Evolutionary conservation across 805 yeast genomes (phyloP).

Genomic region (Ogataea naganishii): DNA sequence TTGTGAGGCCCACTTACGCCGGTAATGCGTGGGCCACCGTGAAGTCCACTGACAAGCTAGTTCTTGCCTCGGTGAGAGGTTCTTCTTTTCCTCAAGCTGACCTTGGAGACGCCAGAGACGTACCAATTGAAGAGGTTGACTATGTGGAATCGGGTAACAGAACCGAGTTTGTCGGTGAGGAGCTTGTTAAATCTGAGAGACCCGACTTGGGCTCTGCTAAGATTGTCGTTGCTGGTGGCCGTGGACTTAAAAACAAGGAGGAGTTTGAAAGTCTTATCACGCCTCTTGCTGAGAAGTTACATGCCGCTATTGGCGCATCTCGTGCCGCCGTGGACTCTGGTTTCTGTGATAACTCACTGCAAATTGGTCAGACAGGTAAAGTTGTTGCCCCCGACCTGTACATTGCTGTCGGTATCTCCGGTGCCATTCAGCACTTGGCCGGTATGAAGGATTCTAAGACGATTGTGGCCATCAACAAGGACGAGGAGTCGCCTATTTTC

Average conservation of each 20-base stretch:
- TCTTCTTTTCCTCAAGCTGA: conserved; percentile 59
- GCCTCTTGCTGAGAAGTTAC: conserved; percentile 77
- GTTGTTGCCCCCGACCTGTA: conserved; percentile 95
- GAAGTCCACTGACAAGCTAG: conserved; percentile 52
- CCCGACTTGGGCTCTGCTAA: conserved; percentile 87
- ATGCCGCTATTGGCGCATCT: conserved; percentile 95
- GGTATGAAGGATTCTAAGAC: conserved; percentile 96
- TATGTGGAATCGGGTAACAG: conserved; percentile 28
- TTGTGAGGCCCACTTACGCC: conserved; percentile 91
- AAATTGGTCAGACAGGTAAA: conserved; percentile 97
- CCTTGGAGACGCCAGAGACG: conserved; percentile 24
- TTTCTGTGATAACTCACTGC: conserved; percentile 90
- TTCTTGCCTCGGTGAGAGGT: conserved; percentile 72
- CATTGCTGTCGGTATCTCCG: conserved; percentile 89
- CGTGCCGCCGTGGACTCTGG: conserved; percentile 98
- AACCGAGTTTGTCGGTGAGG: conserved; percentile 67
- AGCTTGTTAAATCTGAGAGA: conserved; percentile 68
- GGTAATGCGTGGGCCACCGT: conserved; percentile 90
- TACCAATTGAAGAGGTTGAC: conserved; percentile 40
- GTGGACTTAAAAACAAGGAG: conserved; percentile 87
- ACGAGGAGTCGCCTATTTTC: conserved; percentile 90
- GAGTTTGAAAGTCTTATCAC: conserved; percentile 67
- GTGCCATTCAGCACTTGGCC: conserved; percentile 97
- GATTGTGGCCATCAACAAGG: conserved; percentile 91
- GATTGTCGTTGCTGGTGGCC: conserved; percentile 83